Evolutionary conservation across 139 green algal species (phyloP).

Genomic region (Chlamydomonas schloesseri): DNA sequence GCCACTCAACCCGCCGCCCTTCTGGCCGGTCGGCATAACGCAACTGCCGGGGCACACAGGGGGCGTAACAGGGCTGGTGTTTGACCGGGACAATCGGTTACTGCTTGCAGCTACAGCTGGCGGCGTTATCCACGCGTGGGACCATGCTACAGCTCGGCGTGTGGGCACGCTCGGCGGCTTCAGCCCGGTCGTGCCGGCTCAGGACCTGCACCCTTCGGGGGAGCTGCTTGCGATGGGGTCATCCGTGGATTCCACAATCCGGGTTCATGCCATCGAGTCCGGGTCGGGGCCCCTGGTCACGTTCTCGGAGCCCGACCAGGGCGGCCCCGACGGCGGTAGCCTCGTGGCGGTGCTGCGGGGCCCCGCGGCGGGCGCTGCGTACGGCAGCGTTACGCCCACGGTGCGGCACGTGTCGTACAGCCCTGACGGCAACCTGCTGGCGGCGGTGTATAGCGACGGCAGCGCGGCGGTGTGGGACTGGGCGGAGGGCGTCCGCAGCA

Average conservation of each 20-base stretch:
- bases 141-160: background rate
- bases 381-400: background rate
- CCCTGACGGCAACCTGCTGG: slow-evolving; percentile 35
- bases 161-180: background rate
- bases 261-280: background rate
- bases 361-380: too few species aligned
- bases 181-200: slow-evolving; percentile 7
- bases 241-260: slow-evolving; percentile 7
- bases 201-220: slow-evolving; percentile 14
- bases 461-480: slow-evolving; percentile 24
- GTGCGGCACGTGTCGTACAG: slow-evolving; percentile 41
- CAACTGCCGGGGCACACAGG: slow-evolving; percentile 7
- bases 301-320: slow-evolving; percentile 5
- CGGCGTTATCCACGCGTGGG: slow-evolving; percentile 4
- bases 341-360: too few species aligned
- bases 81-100: slow-evolving; percentile 18
- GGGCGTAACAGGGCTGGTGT: background rate
- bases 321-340: too few species aligned
- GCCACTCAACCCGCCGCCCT: slow-evolving; percentile 28
- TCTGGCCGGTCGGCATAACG: slow-evolving; percentile 12
- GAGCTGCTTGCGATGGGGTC: slow-evolving; percentile 14
- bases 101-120: background rate
- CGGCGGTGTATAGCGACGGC: slow-evolving; percentile 29
- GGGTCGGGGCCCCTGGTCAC: background rate
- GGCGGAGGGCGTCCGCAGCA: background rate